A percentile compares a stretch with the other conserved stretches of the same genome.
Conservation (phyloP, 1,284 basidiomycete species). For the Leccinum angustisporum region DNA sequence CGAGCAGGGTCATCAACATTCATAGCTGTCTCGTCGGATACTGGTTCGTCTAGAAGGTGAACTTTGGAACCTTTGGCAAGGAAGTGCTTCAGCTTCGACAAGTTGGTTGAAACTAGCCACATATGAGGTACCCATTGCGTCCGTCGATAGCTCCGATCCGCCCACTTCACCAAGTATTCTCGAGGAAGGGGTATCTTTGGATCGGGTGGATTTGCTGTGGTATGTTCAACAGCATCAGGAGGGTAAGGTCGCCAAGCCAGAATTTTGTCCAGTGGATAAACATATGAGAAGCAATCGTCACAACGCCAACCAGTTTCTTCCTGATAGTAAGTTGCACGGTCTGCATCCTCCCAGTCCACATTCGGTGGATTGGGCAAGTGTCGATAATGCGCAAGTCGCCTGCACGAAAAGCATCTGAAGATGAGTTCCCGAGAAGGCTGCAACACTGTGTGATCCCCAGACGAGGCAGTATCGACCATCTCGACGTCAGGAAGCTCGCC, state of each 20-base stretch:
- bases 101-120: slow-evolving; percentile 73
- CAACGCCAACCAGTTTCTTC: slow-evolving; percentile 69
- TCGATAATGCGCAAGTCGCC: slow-evolving; percentile 76
- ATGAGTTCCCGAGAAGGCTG: slow-evolving; percentile 47
- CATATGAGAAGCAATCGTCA: slow-evolving; percentile 75
- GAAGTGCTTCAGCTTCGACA: slow-evolving; percentile 73
- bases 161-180: slow-evolving; percentile 92
- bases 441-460: slow-evolving; percentile 13
- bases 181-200: slow-evolving; percentile 67
- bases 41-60: slow-evolving; percentile 54
- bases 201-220: slow-evolving; percentile 45
- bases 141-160: slow-evolving; percentile 71
- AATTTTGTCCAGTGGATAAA: slow-evolving; percentile 78
- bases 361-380: slow-evolving; percentile 60
- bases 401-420: slow-evolving; percentile 82
- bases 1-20: slow-evolving; percentile 34
- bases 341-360: slow-evolving; percentile 38
- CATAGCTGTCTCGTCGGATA: slow-evolving; percentile 35
- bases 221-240: slow-evolving; percentile 54
- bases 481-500: slow-evolving; percentile 28
- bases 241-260: slow-evolving; percentile 88
- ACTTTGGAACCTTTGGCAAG: slow-evolving; percentile 68
- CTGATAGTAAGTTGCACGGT: slow-evolving; percentile 68
- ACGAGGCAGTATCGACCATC: slow-evolving; percentile 33
- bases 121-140: slow-evolving; percentile 88